Percentiles rank a stretch among this genome's conserved stretches.
These are phyloP conservation scores for Rhizopogon sp. DNA, from an alignment of 768 basidiomycete species.

Conservation along the genomic window DNA sequence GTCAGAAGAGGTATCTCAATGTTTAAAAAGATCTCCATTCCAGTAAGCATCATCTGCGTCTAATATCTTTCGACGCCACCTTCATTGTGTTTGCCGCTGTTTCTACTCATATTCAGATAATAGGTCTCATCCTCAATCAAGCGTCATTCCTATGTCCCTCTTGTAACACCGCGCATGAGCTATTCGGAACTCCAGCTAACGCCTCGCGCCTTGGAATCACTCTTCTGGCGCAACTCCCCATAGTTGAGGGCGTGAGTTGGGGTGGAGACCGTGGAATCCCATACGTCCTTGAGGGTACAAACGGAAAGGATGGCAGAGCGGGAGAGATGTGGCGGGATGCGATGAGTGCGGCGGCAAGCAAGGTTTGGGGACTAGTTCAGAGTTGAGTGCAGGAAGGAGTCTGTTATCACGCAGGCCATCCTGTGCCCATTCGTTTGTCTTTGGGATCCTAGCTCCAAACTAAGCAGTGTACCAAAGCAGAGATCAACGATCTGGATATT, in stretches of 20 bases:
- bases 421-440: background rate
- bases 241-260: constrained; percentile 68
- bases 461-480: no score
- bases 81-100: background rate
- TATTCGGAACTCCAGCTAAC: constrained; percentile 67
- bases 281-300: constrained; percentile 29
- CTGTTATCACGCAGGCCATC: background rate
- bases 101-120: constrained; percentile 47
- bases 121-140: constrained; percentile 85
- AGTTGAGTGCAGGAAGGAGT: background rate
- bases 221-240: constrained; percentile 76
- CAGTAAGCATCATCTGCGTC: constrained; percentile 43
- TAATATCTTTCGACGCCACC: background rate
- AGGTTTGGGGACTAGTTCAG: constrained; percentile 21
- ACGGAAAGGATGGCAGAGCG: constrained; percentile 18
- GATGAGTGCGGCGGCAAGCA: constrained; percentile 24
- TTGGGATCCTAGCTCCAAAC: no score
- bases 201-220: constrained; percentile 53
- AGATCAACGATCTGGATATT: no score
- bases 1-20: constrained; percentile 90
- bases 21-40: constrained; percentile 85
- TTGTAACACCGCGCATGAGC: constrained; percentile 57
- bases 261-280: constrained; percentile 69
- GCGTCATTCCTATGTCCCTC: constrained; percentile 76
- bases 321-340: constrained; percentile 27